Evolutionary conservation across 306 rosid species (phyloP), one percentile per base, ranked within the genome.

Genomic region (Vicia villosa): DNA sequence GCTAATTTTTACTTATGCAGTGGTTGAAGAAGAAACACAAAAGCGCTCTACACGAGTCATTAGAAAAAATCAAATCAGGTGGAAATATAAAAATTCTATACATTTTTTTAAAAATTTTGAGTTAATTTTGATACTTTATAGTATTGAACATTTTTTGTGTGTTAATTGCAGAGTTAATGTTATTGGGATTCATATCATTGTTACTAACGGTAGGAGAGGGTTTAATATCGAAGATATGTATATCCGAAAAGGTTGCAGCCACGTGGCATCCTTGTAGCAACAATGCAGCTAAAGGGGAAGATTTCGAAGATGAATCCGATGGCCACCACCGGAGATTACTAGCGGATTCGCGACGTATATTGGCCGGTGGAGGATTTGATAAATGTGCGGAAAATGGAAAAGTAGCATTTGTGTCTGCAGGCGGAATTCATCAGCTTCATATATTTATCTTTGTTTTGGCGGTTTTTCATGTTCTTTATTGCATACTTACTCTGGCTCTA

Each of bases 1-100:
- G 10, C 10, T 49, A 8, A 49, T 17, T 2, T 49, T 49, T 51
- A 5, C 0, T 20, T 20, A 1, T 24, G 78, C 83, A 93, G 97
- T 93, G 96, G 96, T 28, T 93, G 75, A 93, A 85, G 88, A 92
- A 81, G 80, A 90, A 85, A 63, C 88, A 85, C 59, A 90, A 86
- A 79, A 84, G 86, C 40, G 93, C 91, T 14, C 71, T 93, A 17
- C 37, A 66, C 6, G 79, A 75, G 34, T 75, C 79, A 15, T 68
- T 75, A 7, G 79, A 75, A 36, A 75, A 75, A 38, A 79, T 90
- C 70, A 93, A 93, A 85, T 85, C 96, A 82, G 98, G 98, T 89
- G 1, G 3, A 28, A 50, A 15, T 17, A 50, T 15, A 4, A 26
- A 10, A 6, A 0, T 10, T 30, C 0, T 11, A 5, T 13, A 2